Conservation (phyloP, 2,329 filamentous ascomycete species). For the Thielaviopsis musarum region DNA sequence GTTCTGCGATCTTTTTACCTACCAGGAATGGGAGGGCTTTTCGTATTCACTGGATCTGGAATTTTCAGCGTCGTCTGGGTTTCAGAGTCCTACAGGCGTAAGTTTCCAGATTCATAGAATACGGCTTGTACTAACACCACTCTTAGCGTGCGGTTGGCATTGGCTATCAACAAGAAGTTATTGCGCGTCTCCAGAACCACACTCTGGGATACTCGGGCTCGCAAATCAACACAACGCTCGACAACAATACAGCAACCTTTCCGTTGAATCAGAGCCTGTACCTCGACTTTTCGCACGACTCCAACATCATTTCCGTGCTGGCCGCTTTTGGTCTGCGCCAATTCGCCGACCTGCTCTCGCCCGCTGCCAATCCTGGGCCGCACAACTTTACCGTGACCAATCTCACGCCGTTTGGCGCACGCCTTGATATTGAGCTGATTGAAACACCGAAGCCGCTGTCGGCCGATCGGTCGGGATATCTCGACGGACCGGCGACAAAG, state of each 20-base stretch:
- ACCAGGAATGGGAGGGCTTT: constrained; percentile 56
- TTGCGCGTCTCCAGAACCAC: constrained; percentile 54
- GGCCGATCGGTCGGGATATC: constrained; percentile 36
- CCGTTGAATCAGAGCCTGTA: constrained; percentile 58
- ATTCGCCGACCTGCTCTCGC: constrained; percentile 43
- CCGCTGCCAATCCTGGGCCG: constrained; percentile 34
- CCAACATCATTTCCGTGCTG: constrained; percentile 52
- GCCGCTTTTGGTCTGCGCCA: constrained; percentile 58
- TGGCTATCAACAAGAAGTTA: constrained; percentile 55
- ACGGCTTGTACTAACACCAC: constrained; percentile 16
- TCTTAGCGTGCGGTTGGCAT: constrained; percentile 49
- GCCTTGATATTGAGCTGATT: constrained; percentile 61
- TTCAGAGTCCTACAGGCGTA: constrained; percentile 46
- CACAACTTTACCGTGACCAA: constrained; percentile 51
- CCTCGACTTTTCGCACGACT: constrained; percentile 66
- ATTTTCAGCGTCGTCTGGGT: constrained; percentile 45
- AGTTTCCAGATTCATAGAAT: constrained; percentile 14
- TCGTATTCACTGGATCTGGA: constrained; percentile 53
- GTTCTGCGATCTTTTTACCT: constrained; percentile 61
- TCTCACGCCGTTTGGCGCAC: constrained; percentile 53
- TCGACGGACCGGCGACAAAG: constrained; percentile 36
- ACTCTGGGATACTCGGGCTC: constrained; percentile 40
- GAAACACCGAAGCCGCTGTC: constrained; percentile 45
- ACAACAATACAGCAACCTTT: constrained; percentile 51
- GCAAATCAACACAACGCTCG: constrained; percentile 53